Base-by-base conservation (phyloP, 345 rosid species). In the Brassica incana region DNA sequence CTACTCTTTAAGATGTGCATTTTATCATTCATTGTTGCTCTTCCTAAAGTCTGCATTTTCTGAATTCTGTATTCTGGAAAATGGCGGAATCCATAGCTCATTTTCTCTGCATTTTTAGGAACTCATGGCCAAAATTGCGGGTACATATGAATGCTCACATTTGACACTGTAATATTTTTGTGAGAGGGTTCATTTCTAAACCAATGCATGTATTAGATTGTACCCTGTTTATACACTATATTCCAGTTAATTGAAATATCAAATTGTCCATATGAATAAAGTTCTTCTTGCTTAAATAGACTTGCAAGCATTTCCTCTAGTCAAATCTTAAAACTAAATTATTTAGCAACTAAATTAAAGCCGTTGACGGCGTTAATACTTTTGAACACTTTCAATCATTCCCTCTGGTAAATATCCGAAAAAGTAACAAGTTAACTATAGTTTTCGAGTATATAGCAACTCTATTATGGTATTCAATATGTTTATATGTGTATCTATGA, bases 201-300 rank as follows among this genome's bases (percentile, higher is more conserved):
- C 29, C 69, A 73, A 25, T 61, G 32, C 62, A 45, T 74, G 70
- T 29, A 64, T 74, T 63, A 29, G 48, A 63, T 64, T 29, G 71
- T 65, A 75, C 65, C 5, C 25, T 75, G 38, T 16, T 20, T 6
- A 8, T 8, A 75, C 4, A 20, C 65, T 29, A 48, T 33, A 54
- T 54, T 16, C 61, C 25, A 54, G 61, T 32, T 20, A 50, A 12
- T 74, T 25, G 0, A 50, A 2, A 63, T 56, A 35, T 20, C 18
- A 5, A 65, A 20, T 60, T 23, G 30, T 23, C 14, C 33, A 25
- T 2, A 12, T 58, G 33, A 67, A 38, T 67, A 67, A 29, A 8
- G 8, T 54, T 58, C 16, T 23, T 66, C 63, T 76, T 38, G 32
- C 60, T 60, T 43, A 59, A 3, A 15, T 38, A 76, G 54, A 20